Evolutionary conservation across 495 filamentous ascomycete genomes (phyloP), one percentile per base, ranked within the genome.

Genomic region (Penicillium psychrofluorescens): DNA sequence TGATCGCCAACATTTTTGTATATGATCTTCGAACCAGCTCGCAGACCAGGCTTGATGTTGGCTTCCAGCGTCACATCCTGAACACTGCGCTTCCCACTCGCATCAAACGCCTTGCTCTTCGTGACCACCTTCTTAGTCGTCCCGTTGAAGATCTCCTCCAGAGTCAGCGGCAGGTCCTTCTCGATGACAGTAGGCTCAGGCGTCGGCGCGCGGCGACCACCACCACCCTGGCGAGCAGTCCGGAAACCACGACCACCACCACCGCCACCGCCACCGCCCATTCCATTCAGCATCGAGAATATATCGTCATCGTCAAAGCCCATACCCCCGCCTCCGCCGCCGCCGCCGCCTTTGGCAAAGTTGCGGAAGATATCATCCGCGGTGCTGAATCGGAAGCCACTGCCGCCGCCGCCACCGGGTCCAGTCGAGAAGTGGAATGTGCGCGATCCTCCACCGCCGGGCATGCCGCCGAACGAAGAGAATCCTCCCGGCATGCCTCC

Each of bases 1-100:
- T 96, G 90, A 63, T 97, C 94, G 1, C 94, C 92, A 29, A 97
- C 87, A 28, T 90, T 88, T 64, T 86, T 85, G 58, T 94, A 98
- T 68, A 95, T 95, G 53, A 98, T 94, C 76, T 96, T 98, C 48
- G 88, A 92, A 15, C 92, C 92, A 45, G 90, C 86, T 64, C 95
- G 94, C 62, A 95, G 75, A 36, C 92, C 92, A 29, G 87, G 85
- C 68, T 96, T 95, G 65, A 97, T 94, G 41, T 84, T 83, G 45
- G 96, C 91, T 59, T 95, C 89, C 13, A 98, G 63, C 8, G 95
- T 86, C 46, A 89, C 85, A 46, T 98, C 94, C 45, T 90, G 84
- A 4, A 83, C 84, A 28, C 73, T 90, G 51, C 85, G 79, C 68
- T 90, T 95, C 35, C 88, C 88, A 22, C 76, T 86, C 4, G 67